Evolutionary conservation across 2,329 filamentous ascomycete genomes (phyloP), one percentile per base, ranked within the genome.

Genomic region (Rosellinia necatrix): DNA sequence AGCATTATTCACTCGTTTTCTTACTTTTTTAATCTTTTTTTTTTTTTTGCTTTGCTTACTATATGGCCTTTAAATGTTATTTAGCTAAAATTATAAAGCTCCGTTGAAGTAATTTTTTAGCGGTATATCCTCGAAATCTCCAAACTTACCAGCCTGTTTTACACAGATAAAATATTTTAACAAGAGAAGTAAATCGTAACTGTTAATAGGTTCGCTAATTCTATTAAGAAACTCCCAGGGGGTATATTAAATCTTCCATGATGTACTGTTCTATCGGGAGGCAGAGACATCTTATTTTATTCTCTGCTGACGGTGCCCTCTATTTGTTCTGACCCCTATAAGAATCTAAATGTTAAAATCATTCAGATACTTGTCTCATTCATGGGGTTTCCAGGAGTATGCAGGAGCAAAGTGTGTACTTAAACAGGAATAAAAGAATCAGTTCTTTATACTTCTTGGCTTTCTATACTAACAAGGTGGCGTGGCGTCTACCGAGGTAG

Each of bases 381-480:
- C 13, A 4, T 15, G 12, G 15, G 15, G 15, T 13, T 17, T 37
- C 4, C 13, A 37, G 13, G 15, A 37, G 3, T 37, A 17, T 4
- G 34, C 4, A 19, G 13, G 7, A 17, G 13, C 4, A 37, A n/a
- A n/a, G 15, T 7, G 7, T n/a, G 12, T n/a, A 15, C 3, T n/a
- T n/a, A n/a, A n/a, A n/a, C n/a, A n/a, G n/a, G n/a, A n/a, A n/a
- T n/a, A n/a, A n/a, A n/a, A n/a, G n/a, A n/a, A n/a, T n/a, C n/a
- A n/a, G n/a, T n/a, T n/a, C n/a, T n/a, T n/a, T n/a, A n/a, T n/a
- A n/a, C n/a, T n/a, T n/a, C n/a, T 40, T n/a, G 15, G 46, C 53
- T 35, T 47, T 37, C 53, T 34, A 56, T 9, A 56, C 27, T 7
- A 40, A 46, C 40, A 56, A 50, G 2, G 40, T 41, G 7, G 53